Evolutionary conservation across 768 basidiomycete species (phyloP), one percentile per base, ranked within the genome.

Genomic region (Rubroboletus pulcherrimus): DNA sequence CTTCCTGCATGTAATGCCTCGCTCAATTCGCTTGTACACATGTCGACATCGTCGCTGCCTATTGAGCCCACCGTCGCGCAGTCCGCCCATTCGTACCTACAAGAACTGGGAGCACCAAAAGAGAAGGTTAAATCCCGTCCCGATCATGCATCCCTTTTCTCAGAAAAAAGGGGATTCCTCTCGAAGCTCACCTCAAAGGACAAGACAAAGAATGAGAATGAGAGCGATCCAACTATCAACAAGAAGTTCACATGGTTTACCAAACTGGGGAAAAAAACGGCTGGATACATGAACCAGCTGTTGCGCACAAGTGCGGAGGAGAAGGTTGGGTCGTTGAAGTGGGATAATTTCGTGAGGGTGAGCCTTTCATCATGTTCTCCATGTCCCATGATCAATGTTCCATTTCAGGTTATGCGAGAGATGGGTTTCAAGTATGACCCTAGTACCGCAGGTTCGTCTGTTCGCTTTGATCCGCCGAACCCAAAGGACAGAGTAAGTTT

Each of bases 281-380:
- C 71, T 33, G 73, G 66, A 19, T 76, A 77, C 43, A 83, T 90
- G 85, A 82, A 85, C 46, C 85, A 87, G 66, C 70, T 91, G 7
- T 65, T 91, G 54, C 74, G 75, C 39, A 81, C 81, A 7, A 71
- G 78, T 35, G 77, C 81, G 30, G 82, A 84, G 51, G 78, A 82
- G 47, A 82, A 77, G 54, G 73, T 77, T 55, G 85, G 84, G 7
- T 66, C 81, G 21, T 83, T 93, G 85, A 85, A 86, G 57, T 91
- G 91, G 91, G 87, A 91, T 35, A 74, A 81, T 54, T 90, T 93
- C 66, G 66, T 91, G 34, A 87, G 83, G 76, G 91, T 87, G 54
- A 47, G 72, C 51, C 31, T 40, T 21, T 43, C 11, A 7, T 9
- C 21, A 34, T 34, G 38, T 41, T 8, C 31, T 26, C 37, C 1